Conservation (phyloP, 139 green algal genomes). For the Spirogloea muscicola region DNA sequence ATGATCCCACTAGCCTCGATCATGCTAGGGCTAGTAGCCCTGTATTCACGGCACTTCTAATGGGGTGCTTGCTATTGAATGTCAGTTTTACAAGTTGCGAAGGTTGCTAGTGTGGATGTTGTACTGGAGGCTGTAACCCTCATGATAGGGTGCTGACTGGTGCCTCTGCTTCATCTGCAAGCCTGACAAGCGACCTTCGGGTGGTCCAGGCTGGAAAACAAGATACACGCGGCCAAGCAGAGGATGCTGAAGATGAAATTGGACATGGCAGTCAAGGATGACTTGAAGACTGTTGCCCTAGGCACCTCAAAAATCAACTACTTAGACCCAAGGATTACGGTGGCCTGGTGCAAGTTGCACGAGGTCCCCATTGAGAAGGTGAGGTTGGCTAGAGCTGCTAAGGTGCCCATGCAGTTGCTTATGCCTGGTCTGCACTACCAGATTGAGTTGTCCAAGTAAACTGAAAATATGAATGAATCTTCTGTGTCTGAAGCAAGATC, state of each 20-base stretch:
- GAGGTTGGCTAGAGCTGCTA: no score
- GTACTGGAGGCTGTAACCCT: background rate
- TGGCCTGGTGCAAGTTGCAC: slow-evolving; percentile 93
- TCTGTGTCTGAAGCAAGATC: no score
- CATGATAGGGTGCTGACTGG: background rate
- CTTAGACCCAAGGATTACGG: slow-evolving; percentile 96
- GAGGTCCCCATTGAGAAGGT: slow-evolving; percentile 90
- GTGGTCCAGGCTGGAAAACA: slow-evolving; percentile 44
- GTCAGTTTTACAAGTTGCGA: background rate
- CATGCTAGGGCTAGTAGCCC: background rate
- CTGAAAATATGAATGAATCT: no score
- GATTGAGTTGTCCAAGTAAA: no score
- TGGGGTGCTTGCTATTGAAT: background rate
- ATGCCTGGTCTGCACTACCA: no score
- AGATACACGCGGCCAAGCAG: slow-evolving; percentile 41
- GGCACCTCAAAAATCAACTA: slow-evolving; percentile 99
- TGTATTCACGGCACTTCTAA: background rate
- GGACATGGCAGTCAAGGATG: slow-evolving; percentile 45
- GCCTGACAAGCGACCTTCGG: no score
- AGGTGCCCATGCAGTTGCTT: no score
- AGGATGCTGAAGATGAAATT: slow-evolving; percentile 52
- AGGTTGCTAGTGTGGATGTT: no score
- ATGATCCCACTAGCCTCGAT: background rate
- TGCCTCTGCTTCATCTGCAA: no score
- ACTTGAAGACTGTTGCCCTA: slow-evolving; percentile 83